phyloP scores from a whole-genome alignment of 192 early-diverging fungal genomes.

The Cladochytrium replicatum region DNA sequence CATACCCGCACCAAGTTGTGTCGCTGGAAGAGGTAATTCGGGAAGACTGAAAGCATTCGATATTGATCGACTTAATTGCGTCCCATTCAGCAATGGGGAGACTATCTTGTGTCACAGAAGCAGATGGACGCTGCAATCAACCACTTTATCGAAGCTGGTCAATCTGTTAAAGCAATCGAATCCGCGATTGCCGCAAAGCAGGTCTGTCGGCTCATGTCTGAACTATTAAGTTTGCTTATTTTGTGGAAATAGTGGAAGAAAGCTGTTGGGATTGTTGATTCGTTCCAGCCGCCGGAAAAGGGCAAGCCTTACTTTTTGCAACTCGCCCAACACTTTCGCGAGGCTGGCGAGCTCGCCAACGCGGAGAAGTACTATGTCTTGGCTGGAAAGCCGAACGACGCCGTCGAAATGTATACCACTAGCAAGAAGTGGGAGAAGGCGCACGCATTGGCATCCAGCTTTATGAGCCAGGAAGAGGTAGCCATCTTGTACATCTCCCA shows the following conservation, averaged over 20 bases:
- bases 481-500: slow-evolving; percentile 46
- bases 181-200: slow-evolving; percentile 44
- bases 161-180: slow-evolving; percentile 47
- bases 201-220: slow-evolving; percentile 13
- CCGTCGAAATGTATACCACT: slow-evolving; percentile 55
- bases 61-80: background rate
- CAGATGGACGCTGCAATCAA: slow-evolving; percentile 58
- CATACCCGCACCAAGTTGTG: slow-evolving; percentile 47
- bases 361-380: slow-evolving; percentile 54
- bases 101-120: slow-evolving; percentile 47
- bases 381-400: slow-evolving; percentile 46
- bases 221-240: background rate
- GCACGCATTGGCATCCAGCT: slow-evolving; percentile 44
- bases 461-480: slow-evolving; percentile 50
- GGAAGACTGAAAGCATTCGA: background rate
- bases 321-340: slow-evolving; percentile 45
- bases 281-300: slow-evolving; percentile 40
- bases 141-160: slow-evolving; percentile 55
- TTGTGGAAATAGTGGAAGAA: slow-evolving; percentile 46
- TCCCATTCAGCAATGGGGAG: slow-evolving; percentile 44
- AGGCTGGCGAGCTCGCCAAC: slow-evolving; percentile 22
- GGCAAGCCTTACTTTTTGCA: slow-evolving; percentile 38
- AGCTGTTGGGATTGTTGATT: slow-evolving; percentile 49
- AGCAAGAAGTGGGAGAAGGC: slow-evolving; percentile 54
- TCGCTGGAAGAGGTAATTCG: slow-evolving; percentile 41